Conservation (phyloP, 345 rosid genomes). For the Ceriops tagal region DNA sequence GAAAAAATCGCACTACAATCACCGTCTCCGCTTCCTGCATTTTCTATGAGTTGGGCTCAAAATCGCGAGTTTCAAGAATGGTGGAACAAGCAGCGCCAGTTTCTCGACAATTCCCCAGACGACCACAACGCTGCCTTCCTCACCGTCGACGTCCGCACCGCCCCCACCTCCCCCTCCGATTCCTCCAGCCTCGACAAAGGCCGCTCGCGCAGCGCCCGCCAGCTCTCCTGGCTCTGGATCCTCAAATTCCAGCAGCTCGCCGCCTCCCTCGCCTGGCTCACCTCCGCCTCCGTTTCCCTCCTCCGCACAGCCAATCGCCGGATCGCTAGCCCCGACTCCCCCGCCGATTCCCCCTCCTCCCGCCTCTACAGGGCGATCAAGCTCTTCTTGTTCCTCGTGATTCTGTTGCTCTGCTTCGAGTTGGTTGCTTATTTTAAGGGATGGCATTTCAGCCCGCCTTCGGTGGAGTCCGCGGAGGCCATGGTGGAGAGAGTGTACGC, state of each 20-base stretch:
- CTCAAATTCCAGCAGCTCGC: slow-evolving; percentile 67
- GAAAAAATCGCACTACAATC: not conserved
- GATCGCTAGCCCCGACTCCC: slow-evolving; percentile 39
- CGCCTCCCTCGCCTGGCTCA: slow-evolving; percentile 50
- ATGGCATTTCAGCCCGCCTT: slow-evolving; percentile 89
- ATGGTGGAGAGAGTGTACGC: slow-evolving; percentile 58
- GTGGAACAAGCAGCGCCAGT: slow-evolving; percentile 82
- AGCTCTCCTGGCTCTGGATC: slow-evolving; percentile 61
- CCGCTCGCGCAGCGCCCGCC: slow-evolving; percentile 69
- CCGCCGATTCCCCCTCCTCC: slow-evolving; percentile 42
- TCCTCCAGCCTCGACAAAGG: slow-evolving; percentile 38
- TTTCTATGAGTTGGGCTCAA: slow-evolving; percentile 33
- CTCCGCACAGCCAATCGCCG: slow-evolving; percentile 76
- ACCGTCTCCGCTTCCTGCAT: not conserved
- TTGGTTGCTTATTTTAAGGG: slow-evolving; percentile 76
- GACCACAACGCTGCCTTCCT: slow-evolving; percentile 27
- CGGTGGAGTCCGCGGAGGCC: slow-evolving; percentile 54
- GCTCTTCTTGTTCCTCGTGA: slow-evolving; percentile 48
- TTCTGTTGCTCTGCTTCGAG: slow-evolving; percentile 60
- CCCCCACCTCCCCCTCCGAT: slow-evolving; percentile 40
- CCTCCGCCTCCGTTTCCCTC: slow-evolving; percentile 38
- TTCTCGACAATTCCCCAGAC: slow-evolving; percentile 21
- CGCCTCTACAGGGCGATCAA: slow-evolving; percentile 58
- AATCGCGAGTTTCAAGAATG: slow-evolving; percentile 71
- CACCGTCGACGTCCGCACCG: slow-evolving; percentile 52